These are phyloP conservation scores for Lathyrus aphaca DNA, from an alignment of 306 rosid species.

Conservation along the genomic window DNA sequence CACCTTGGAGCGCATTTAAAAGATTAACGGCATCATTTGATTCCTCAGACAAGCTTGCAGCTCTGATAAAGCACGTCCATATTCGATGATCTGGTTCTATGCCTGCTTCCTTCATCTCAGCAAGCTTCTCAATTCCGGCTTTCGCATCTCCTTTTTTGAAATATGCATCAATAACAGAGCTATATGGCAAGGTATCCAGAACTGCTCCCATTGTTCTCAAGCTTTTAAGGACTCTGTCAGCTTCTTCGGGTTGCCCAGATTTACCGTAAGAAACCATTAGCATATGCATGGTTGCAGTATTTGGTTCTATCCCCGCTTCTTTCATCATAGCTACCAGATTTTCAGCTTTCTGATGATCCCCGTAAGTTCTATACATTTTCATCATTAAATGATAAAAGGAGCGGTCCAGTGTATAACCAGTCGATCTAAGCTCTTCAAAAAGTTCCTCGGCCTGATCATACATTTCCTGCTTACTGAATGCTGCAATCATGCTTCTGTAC, in stretches of 20 bases:
- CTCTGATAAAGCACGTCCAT: conserved; percentile 95
- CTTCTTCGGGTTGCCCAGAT: conserved; percentile 91
- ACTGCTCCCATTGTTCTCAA: conserved; percentile 60
- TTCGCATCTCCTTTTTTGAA: conserved; percentile 67
- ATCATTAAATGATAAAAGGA: conserved; percentile 90
- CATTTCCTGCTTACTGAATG: conserved; percentile 70
- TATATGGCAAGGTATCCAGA: conserved; percentile 80
- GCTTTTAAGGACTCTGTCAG: conserved; percentile 82
- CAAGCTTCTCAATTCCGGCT: conserved; percentile 70
- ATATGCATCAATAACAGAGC: conserved; percentile 86
- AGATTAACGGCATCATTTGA: conserved; percentile 60
- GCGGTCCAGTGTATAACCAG: conserved; percentile 72
- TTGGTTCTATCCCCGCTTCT: conserved; percentile 87
- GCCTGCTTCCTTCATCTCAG: conserved; percentile 69
- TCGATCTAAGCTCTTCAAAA: conserved; percentile 81
- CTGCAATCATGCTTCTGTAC: conserved; percentile 88
- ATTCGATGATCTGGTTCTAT: conserved; percentile 85
- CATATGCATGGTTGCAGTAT: conserved; percentile 86
- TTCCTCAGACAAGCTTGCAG: conserved; percentile 73
- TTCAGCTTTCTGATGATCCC: conserved; percentile 80
- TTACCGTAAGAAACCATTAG: conserved; percentile 89
- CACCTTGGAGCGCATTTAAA: conserved; percentile 64
- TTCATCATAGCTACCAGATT: conserved; percentile 74
- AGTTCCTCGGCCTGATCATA: conserved; percentile 85
- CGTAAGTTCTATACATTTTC: conserved; percentile 80